phyloP scores from a whole-genome alignment of 148 eudicot species.

The Bassia scoparia region DNA sequence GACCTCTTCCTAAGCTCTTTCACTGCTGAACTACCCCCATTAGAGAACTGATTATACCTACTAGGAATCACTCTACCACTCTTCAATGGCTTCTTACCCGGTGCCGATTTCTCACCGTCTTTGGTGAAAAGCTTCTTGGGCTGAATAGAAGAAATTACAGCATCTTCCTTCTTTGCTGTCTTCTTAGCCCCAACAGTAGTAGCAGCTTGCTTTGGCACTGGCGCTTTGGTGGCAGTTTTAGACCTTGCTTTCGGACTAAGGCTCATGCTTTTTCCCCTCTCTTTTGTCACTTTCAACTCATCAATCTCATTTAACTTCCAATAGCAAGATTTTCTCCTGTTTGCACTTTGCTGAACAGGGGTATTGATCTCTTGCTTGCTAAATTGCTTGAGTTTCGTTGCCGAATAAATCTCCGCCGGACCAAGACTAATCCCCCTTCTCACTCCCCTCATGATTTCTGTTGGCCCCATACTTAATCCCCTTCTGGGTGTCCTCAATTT shows the following conservation, averaged over 20 bases:
- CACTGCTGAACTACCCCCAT: slow-evolving; percentile 43
- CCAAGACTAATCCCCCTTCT: slow-evolving; percentile 65
- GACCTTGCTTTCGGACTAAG: slow-evolving; percentile 61
- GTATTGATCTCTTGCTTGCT: slow-evolving; percentile 44
- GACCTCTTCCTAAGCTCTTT: slow-evolving; percentile 66
- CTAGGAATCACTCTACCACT: slow-evolving; percentile 78
- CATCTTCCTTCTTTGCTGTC: slow-evolving; percentile 67
- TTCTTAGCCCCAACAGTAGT: slow-evolving; percentile 62
- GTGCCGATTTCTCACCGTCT: slow-evolving; percentile 55
- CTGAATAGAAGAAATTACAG: slow-evolving; percentile 48
- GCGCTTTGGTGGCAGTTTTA: slow-evolving; percentile 33
- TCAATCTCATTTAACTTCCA: slow-evolving; percentile 80
- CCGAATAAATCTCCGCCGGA: slow-evolving; percentile 53
- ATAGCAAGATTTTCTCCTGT: slow-evolving; percentile 73
- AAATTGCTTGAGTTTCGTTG: slow-evolving; percentile 33
- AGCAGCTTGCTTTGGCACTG: slow-evolving; percentile 44
- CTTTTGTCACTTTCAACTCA: slow-evolving; percentile 57
- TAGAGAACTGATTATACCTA: slow-evolving; percentile 58
- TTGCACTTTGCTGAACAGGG: slow-evolving; percentile 45
- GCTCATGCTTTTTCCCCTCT: slow-evolving; percentile 53
- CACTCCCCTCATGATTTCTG: slow-evolving; percentile 48
- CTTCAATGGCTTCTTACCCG: slow-evolving; percentile 55
- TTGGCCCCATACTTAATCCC: slow-evolving; percentile 77
- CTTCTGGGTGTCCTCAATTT: slow-evolving; percentile 46
- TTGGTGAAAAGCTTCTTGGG: slow-evolving; percentile 75